Percentiles rank a stretch among this genome's conserved stretches.
Conservation (phyloP, 192 early-diverging fungal species). For the Phlyctochytrium arcticum region DNA sequence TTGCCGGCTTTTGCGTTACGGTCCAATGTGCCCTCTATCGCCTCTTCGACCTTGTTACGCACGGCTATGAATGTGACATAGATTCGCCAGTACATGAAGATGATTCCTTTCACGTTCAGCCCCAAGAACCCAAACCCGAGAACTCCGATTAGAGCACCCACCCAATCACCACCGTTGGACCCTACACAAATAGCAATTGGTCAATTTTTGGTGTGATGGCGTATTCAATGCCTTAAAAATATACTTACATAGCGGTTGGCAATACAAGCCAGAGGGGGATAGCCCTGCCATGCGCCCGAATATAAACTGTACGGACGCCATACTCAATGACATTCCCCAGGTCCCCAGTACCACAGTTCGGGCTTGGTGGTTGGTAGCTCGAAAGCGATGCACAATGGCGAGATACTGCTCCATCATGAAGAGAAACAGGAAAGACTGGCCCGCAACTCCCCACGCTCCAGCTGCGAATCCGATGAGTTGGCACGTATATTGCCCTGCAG, state of each 20-base stretch:
- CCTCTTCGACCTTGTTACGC: neutral
- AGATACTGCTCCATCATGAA: neutral
- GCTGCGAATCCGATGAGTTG: neutral
- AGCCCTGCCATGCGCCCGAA: neutral
- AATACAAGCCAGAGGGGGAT: neutral
- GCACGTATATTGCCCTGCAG: neutral
- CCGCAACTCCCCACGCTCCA: neutral
- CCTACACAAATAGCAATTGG: neutral
- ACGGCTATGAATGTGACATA: neutral
- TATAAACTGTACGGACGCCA: neutral
- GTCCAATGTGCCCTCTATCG: neutral
- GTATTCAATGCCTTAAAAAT: too few relatives aligned
- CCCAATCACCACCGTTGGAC: neutral
- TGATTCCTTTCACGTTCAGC: neutral
- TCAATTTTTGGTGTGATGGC: too few relatives aligned
- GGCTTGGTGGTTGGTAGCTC: neutral
- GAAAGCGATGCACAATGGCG: neutral
- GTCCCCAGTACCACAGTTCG: neutral
- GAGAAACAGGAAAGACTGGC: neutral
- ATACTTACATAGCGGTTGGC: neutral
- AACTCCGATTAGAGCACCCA: neutral
- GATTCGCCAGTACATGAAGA: neutral
- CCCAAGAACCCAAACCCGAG: neutral
- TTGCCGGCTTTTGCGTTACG: neutral
- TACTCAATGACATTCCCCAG: neutral